A percentile compares a stretch with the other conserved stretches of the same genome.
Evolutionary conservation across 305 asterid genomes (phyloP).

Genomic region (Ajuga reptans): DNA sequence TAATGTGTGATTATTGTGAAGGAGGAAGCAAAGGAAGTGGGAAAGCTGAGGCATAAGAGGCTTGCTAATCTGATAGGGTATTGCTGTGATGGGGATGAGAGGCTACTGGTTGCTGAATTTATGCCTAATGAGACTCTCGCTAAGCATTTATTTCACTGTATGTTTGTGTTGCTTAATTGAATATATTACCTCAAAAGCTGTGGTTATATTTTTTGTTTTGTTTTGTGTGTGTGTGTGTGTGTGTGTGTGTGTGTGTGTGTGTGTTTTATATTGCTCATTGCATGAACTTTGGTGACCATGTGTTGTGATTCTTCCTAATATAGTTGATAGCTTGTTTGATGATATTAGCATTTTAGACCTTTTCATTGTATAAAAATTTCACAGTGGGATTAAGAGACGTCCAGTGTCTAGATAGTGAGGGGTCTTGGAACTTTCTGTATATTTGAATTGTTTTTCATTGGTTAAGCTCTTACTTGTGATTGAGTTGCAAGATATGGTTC

Average conservation of each 20-base stretch:
- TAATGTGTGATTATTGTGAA: conserved; percentile 24
- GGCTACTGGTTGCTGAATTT: conserved; percentile 91
- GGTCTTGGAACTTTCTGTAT: background rate
- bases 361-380: background rate
- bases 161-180: conserved; percentile 15
- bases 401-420: background rate
- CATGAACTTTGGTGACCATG: background rate
- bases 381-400: background rate
- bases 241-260: background rate
- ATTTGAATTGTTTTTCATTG: background rate
- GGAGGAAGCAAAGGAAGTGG: conserved; percentile 95
- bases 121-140: conserved; percentile 97
- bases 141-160: conserved; percentile 95
- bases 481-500: background rate
- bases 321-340: background rate
- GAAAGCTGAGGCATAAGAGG: conserved; percentile 84
- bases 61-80: conserved; percentile 91
- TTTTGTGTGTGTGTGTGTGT: conserved; percentile 9
- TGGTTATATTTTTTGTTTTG: background rate
- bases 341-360: background rate
- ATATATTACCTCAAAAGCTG: background rate
- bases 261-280: conserved; percentile 13
- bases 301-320: background rate
- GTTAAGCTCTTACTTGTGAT: background rate
- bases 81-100: conserved; percentile 92